These are phyloP conservation scores for Claviceps purpurea DNA, from an alignment of 2,329 filamentous ascomycete genomes.

Conservation along the genomic window DNA sequence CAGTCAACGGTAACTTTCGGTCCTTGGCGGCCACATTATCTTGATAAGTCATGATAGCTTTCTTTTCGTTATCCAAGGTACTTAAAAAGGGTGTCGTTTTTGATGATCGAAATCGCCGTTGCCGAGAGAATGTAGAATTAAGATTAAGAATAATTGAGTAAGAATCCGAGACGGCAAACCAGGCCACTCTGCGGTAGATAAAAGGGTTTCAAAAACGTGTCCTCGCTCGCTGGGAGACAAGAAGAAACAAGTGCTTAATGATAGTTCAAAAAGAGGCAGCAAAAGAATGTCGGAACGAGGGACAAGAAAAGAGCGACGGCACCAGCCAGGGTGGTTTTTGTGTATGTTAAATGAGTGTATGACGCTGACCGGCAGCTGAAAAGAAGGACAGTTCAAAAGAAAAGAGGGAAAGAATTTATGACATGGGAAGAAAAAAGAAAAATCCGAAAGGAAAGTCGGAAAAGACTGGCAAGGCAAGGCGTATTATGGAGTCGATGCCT, in stretches of 20 bases:
- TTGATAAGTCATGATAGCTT: conserved; percentile 42
- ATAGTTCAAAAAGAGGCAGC: not conserved
- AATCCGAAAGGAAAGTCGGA: conserved; percentile 4
- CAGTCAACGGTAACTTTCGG: conserved; percentile 55
- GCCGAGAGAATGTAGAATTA: not conserved
- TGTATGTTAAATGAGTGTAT: too few species aligned
- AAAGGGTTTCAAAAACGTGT: not conserved
- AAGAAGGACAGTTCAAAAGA: conserved; percentile 36
- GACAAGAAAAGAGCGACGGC: too few species aligned
- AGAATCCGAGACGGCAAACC: conserved; percentile 8
- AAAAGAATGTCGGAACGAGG: conserved; percentile 14
- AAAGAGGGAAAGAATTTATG: conserved; percentile 10
- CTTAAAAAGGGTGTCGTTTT: conserved; percentile 14
- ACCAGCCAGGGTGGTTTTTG: too few species aligned
- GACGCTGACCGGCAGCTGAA: conserved; percentile 14
- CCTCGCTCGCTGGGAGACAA: not conserved
- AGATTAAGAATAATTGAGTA: not conserved
- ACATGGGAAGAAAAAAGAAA: conserved; percentile 14
- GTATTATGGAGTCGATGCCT: conserved; percentile 3
- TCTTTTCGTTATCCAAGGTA: too few species aligned
- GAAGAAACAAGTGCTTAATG: not conserved
- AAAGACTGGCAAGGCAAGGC: conserved; percentile 16
- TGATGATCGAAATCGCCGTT: not conserved
- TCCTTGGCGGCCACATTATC: conserved; percentile 50
- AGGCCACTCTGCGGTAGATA: conserved; percentile 11